Evolutionary conservation across 768 basidiomycete genomes (phyloP), one percentile per base, ranked within the genome.

Genomic region (Hericium rajendrae): DNA sequence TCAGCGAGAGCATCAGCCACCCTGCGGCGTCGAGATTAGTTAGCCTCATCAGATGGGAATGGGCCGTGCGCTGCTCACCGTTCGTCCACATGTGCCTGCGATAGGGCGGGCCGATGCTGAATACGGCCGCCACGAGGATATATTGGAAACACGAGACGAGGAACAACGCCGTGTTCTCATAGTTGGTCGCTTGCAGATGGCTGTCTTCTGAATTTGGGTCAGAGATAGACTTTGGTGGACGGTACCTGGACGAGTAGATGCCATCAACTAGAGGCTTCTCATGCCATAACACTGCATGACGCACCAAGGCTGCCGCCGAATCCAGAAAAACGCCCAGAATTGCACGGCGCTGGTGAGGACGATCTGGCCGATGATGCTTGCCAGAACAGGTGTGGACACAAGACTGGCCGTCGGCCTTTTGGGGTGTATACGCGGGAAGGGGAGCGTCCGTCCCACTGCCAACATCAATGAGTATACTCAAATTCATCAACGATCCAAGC

Each of bases 111-210:
- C 97, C 97, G 62, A 98, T 97, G 68, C 91, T 95, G 74, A 98
- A 99, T 0, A 98, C 93, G 0, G 87, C 95, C 12, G 95, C 97
- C 8, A 97, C 91, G 51, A 98, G 76, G 66, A 98, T 91, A 70
- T 99, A 99, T 73, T 99, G 97, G 83, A 98, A 98, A 60, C 93
- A 97, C 10, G 97, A 97, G 48, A 97, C 76, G 62, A 97, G 71
- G 74, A 99, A 99, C 57, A 99, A 71, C 28, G 81, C 83, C 5
- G 97, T 85, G 69, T 99, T 97, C 70, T 98, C 97, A 65, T 81
- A 94, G 68, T 94, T 97, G 43, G 74, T 82, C 20, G 91, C 85
- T 58, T 92, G 82, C 48, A 98, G 76, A 64, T 91, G 83, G 69
- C 86, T 80, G 59, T 81, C 74, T 49, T 76, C 43, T 12, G 57